Base-by-base conservation (phyloP, 306 rosid genomes). In the Quillaja saponaria region DNA sequence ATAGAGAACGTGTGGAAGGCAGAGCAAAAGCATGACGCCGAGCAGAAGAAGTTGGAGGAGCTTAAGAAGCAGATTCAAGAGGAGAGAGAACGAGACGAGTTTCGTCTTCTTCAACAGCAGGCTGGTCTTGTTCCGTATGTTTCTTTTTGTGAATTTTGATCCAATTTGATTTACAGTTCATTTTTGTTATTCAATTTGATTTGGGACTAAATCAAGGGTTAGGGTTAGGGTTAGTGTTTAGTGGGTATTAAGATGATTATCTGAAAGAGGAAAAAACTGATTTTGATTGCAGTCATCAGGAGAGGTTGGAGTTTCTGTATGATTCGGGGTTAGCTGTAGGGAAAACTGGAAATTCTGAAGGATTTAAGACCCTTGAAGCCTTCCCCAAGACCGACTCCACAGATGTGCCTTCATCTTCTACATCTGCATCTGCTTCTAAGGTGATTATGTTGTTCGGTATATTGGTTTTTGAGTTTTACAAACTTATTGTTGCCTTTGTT, bases 1-100 rank as follows among this genome's bases (percentile, higher is more conserved):
- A 88, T 88, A 0, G 98, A 92, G 77, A 88, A 92, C 61, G 96
- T 92, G 5, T 92, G 98, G 98, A 88, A 92, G 66, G 96, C 98
- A 0, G 98, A 92, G 75, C 98, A 92, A 67, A 92, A 92, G 83
- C 96, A 78, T 7, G 95, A 78, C 0, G 94, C 95, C 4, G 96
- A 92, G 39, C 78, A 88, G 71, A 92, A 86, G 82, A 92, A 92
- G 72, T 64, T 92, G 55, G 98, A 92, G 6, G 98, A 86, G 72
- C 98, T 92, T 37, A 94, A 96, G 49, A 86, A 92, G 33, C 95
- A 92, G 82, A 92, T 92, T 53, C 84, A 77, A 1, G 96, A 92
- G 71, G 98, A 92, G 72, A 76, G 82, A 5, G 95, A 88, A 61
- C 88, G 94, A 45, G 63, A 63, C 62, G 96, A 92, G 71, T 92